These are phyloP conservation scores for Mycocentrospora acerina DNA, from an alignment of 2,329 filamentous ascomycete species.

Conservation along the genomic window DNA sequence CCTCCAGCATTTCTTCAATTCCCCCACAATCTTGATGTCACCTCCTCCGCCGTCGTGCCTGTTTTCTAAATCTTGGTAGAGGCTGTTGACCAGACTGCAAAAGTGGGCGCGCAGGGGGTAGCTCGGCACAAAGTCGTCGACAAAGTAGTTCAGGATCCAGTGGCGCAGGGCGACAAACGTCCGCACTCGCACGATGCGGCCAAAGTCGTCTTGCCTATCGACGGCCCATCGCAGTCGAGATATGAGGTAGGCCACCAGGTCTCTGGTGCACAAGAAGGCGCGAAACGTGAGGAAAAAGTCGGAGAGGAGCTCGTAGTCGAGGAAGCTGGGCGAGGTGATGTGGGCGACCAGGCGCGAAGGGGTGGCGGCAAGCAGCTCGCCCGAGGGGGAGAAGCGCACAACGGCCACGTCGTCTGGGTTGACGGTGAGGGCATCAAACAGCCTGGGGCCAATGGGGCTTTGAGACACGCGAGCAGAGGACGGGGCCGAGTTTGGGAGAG, in stretches of 20 bases:
- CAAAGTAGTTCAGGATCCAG: slow-evolving; percentile 97
- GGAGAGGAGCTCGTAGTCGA: slow-evolving; percentile 95
- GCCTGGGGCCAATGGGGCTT: slow-evolving; percentile 56
- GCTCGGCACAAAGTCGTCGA: slow-evolving; percentile 86
- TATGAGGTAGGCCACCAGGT: slow-evolving; percentile 80
- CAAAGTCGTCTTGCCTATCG: slow-evolving; percentile 74
- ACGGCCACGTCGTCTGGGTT: slow-evolving; percentile 80
- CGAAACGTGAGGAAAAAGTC: slow-evolving; percentile 98
- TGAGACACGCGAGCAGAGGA: slow-evolving; percentile 42
- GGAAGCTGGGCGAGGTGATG: slow-evolving; percentile 91
- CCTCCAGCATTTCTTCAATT: slow-evolving; percentile 97
- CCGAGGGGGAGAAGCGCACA: slow-evolving; percentile 76
- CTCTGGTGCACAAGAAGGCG: slow-evolving; percentile 74
- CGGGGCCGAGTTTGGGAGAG: slow-evolving; percentile 35
- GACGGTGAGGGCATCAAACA: slow-evolving; percentile 80
- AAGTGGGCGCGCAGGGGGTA: slow-evolving; percentile 74
- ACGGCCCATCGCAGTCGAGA: slow-evolving; percentile 87
- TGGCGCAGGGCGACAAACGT: slow-evolving; percentile 94
- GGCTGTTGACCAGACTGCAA: slow-evolving; percentile 73
- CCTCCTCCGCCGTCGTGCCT: slow-evolving; percentile 58
- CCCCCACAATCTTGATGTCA: slow-evolving; percentile 83
- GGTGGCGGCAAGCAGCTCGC: slow-evolving; percentile 83
- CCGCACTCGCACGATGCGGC: slow-evolving; percentile 90
- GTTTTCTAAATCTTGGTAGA: slow-evolving; percentile 56
- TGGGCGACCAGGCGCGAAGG: slow-evolving; percentile 90